phyloP scores from a whole-genome alignment of 371 early-diverging fungal species.

The Rhizopus sp. region DNA sequence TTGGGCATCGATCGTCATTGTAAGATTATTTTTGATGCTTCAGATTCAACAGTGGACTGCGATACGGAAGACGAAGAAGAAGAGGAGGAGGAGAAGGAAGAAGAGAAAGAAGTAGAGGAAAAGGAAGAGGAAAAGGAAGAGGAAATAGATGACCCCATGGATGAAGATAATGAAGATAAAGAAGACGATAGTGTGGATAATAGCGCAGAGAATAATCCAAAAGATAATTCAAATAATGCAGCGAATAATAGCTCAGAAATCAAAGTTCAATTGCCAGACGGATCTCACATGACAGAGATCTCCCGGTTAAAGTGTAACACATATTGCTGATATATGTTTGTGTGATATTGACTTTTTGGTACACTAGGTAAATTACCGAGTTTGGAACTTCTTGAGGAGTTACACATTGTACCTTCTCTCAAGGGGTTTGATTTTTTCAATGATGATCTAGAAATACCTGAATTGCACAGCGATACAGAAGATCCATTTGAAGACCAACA shows the following conservation, averaged over 20 bases:
- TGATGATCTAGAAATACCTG: slow-evolving; percentile 26
- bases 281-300: slow-evolving; percentile 13
- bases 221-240: not conserved
- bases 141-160: not conserved
- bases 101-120: slow-evolving; percentile 3
- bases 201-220: not conserved
- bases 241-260: not conserved
- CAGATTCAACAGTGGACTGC: slow-evolving; percentile 67
- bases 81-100: slow-evolving; percentile 23
- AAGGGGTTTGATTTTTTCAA: slow-evolving; percentile 61
- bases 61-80: slow-evolving; percentile 33
- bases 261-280: not conserved
- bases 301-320: slow-evolving; percentile 25
- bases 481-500: not conserved
- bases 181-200: not conserved
- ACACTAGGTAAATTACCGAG: slow-evolving; percentile 54
- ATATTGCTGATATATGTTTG: not conserved
- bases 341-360: not conserved
- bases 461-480: slow-evolving; percentile 27
- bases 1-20: slow-evolving; percentile 78
- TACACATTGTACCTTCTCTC: slow-evolving; percentile 71
- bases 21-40: slow-evolving; percentile 94
- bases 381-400: slow-evolving; percentile 44
- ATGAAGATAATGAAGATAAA: not conserved
- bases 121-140: slow-evolving; percentile 12